These are phyloP conservation scores for Botrytis galanthina DNA, from an alignment of 2,329 filamentous ascomycete species.

Conservation along the genomic window DNA sequence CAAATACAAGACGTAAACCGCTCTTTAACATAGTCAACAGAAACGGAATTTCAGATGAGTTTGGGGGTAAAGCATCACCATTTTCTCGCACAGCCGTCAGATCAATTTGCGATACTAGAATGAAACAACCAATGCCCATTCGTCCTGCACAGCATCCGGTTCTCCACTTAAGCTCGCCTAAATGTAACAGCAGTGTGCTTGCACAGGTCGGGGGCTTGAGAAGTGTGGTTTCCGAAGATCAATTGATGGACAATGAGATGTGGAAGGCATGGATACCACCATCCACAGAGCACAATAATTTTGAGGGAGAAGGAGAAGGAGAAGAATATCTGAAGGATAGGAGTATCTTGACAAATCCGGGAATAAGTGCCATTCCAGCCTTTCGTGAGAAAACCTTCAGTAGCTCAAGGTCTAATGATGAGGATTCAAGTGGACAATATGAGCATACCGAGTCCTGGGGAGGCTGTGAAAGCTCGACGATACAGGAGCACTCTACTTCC, in stretches of 20 bases:
- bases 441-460: not conserved
- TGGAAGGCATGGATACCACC: constrained; percentile 35
- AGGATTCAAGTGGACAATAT: not conserved
- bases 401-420: not conserved
- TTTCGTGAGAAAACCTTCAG: not conserved
- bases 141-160: constrained; percentile 21
- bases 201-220: constrained; percentile 31
- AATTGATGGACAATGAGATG: constrained; percentile 32
- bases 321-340: not conserved
- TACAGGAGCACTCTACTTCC: not conserved
- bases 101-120: not conserved
- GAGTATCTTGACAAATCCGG: constrained; percentile 29
- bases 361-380: constrained; percentile 26
- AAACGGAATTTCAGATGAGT: not conserved
- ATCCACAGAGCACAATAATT: not conserved
- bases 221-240: constrained; percentile 27
- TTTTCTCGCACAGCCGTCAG: not conserved
- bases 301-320: not conserved
- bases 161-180: constrained; percentile 27
- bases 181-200: constrained; percentile 29
- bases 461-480: not conserved
- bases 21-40: not conserved
- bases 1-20: not conserved
- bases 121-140: constrained; percentile 15
- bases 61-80: not conserved